A percentile compares a stretch with the other conserved stretches of the same genome.
phyloP scores from a whole-genome alignment of 441 rosid species.

The Pelargonium exstipulatum region DNA sequence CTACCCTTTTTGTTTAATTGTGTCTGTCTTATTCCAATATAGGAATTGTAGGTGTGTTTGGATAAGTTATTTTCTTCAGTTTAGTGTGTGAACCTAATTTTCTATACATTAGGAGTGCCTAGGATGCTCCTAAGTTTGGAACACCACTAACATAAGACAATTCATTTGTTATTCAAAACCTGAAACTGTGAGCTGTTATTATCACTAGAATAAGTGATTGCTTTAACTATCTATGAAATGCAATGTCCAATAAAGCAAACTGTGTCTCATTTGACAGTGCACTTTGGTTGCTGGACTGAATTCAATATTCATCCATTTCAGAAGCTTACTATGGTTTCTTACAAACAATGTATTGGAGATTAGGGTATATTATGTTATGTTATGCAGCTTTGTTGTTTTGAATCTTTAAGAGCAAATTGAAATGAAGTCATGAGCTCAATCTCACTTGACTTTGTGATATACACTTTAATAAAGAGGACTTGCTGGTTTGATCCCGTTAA shows the following conservation, averaged over 20 bases:
- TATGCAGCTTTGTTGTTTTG: neutral
- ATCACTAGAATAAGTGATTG: slow-evolving; percentile 15
- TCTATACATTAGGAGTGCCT: slow-evolving; percentile 23
- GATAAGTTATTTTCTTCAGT: neutral
- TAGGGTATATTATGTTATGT: neutral
- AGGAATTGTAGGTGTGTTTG: slow-evolving; percentile 7
- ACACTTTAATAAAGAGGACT: neutral
- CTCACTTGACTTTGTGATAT: neutral
- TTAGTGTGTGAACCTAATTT: slow-evolving; percentile 4
- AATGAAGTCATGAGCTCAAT: neutral
- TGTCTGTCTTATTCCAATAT: neutral
- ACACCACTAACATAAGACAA: slow-evolving; percentile 15
- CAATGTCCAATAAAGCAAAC: neutral
- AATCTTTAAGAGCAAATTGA: neutral
- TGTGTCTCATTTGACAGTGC: slow-evolving; percentile 1
- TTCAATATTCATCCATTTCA: neutral
- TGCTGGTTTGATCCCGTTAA: slow-evolving; percentile 9
- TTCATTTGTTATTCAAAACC: slow-evolving; percentile 5
- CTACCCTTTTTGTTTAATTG: neutral
- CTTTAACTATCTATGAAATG: neutral
- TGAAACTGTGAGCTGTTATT: slow-evolving; percentile 15
- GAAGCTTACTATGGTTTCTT: neutral
- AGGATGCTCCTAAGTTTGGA: slow-evolving; percentile 25
- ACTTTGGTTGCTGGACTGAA: slow-evolving; percentile 1
- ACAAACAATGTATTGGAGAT: neutral